Percentiles rank a stretch among this genome's conserved stretches.
Conservation (phyloP, 148 eudicot species). For the Tetragonia tetragonoides region DNA sequence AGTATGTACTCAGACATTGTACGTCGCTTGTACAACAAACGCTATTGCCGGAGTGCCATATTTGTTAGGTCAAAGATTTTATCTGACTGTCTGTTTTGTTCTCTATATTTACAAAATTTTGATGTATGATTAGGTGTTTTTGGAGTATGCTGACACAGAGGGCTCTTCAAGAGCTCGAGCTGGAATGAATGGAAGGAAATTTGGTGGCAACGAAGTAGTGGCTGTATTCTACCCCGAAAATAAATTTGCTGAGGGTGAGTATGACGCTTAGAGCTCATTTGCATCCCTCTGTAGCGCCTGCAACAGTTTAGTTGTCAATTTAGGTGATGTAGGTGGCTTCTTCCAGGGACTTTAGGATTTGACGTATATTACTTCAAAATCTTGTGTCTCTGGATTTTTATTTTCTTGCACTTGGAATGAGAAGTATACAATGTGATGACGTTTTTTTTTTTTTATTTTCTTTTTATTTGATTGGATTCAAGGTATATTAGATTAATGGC, state of each 20-base stretch:
- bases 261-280: constrained; percentile 38
- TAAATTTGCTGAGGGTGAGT: constrained; percentile 70
- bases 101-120: neutral
- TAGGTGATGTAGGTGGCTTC: constrained; percentile 8
- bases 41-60: no score
- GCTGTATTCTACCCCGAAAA: constrained; percentile 78
- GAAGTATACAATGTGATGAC: neutral
- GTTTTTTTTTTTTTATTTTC: neutral
- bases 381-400: neutral
- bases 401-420: neutral
- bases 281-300: neutral
- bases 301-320: neutral
- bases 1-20: no score
- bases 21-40: no score
- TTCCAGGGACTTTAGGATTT: neutral
- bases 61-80: no score
- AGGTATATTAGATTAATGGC: neutral
- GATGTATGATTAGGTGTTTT: constrained; percentile 54
- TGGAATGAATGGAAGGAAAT: constrained; percentile 83
- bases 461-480: neutral
- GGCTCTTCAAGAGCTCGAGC: constrained; percentile 65
- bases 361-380: neutral
- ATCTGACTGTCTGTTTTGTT: neutral
- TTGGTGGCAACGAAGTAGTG: constrained; percentile 74
- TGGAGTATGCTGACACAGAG: constrained; percentile 77